Evolutionary conservation across 306 rosid species (phyloP), one percentile per base, ranked within the genome.

Genomic region (Elaeagnus macrophylla): DNA sequence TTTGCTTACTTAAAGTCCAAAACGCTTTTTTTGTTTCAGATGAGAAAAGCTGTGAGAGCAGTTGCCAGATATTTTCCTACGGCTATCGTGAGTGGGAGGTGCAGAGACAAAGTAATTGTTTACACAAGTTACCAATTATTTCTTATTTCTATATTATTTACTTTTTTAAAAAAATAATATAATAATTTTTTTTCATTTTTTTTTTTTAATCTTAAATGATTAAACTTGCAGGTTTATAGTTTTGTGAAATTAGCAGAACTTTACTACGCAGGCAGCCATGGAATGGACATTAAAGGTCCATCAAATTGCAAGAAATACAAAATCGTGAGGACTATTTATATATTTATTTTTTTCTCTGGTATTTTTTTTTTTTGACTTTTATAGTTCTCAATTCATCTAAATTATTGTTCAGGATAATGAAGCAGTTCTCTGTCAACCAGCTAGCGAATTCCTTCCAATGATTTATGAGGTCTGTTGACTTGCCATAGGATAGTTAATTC

Each of bases 251-350:
- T 91, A 56, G 66, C 83, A 4, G 95, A 86, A 69, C 74, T 91
- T 18, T 91, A 84, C 54, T 91, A 91, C 17, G 97, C 97, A 7
- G 97, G 96, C 32, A 91, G 97, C 76, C 97, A 91, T 68, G 97
- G 97, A 11, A 91, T 91, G 97, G 97, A 91, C 77, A 91, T 91
- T 8, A 79, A 73, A 69, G 96, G 93, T 32, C 97, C 97, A 69
- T 74, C 89, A 36, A 78, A 84, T 68, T 61, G 60, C 59, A 43
- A 12, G 70, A 72, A 54, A 58, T 45, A 52, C 63, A 63, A 76
- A 55, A 77, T 81, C 62, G 95, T 86, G 61, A 77, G 88, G 19
- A 44, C 10, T 59, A 20, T 64, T 20, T 20, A 2, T 20, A 20
- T 20, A 1, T 20, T 4, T 20, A 4, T 20, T 20, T 20, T n/a